Conservation (phyloP, 495 filamentous ascomycete species). For the Echria macrotheca region DNA sequence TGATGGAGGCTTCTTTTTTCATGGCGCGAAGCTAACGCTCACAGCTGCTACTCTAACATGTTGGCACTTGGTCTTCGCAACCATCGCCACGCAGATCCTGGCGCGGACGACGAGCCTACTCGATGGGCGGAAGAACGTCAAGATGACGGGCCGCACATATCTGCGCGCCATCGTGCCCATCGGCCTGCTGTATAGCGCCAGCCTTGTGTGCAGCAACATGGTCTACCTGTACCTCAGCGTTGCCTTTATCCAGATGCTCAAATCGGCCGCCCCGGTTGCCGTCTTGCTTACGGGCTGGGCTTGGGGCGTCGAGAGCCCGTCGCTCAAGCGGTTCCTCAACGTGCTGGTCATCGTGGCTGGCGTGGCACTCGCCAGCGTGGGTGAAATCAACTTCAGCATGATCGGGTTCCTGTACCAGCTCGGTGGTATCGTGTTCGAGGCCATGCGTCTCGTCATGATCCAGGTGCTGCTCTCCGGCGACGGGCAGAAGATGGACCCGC, state of each 20-base stretch:
- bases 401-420: constrained; percentile 66
- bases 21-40: constrained; percentile 3
- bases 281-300: constrained; percentile 62
- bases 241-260: constrained; percentile 79
- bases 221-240: constrained; percentile 72
- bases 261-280: constrained; percentile 65
- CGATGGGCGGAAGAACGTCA: constrained; percentile 60
- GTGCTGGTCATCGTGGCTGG: constrained; percentile 70
- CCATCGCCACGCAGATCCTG: constrained; percentile 65
- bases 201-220: constrained; percentile 67
- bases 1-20: not conserved
- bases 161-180: constrained; percentile 69
- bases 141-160: constrained; percentile 65
- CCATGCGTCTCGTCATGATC: constrained; percentile 71
- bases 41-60: constrained; percentile 58
- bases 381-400: constrained; percentile 69
- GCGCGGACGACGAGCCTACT: constrained; percentile 62
- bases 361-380: constrained; percentile 65
- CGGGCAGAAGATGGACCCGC: constrained; percentile 74
- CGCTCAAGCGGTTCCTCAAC: constrained; percentile 57
- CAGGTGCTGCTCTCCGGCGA: constrained; percentile 62
- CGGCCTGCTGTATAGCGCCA: constrained; percentile 65
- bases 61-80: constrained; percentile 74
- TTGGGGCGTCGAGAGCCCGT: constrained; percentile 57
- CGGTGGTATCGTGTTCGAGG: constrained; percentile 67